Base-by-base conservation (phyloP, 345 rosid genomes). In the Microcos paniculata region DNA sequence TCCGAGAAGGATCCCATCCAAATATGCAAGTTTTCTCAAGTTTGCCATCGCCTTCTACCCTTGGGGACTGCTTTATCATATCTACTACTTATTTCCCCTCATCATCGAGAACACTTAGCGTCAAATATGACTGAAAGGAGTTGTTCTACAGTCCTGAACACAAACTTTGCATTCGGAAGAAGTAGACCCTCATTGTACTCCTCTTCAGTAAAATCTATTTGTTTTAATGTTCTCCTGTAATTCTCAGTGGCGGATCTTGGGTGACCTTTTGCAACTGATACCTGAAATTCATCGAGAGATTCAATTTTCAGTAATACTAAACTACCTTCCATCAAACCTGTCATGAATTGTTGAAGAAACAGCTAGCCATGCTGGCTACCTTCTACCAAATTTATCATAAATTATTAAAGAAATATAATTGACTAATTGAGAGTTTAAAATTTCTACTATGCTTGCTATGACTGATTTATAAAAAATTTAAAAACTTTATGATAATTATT, bases 251-350 rank as follows among this genome's bases (percentile, higher is more conserved):
- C 90, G 8, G 59, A 78, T 70, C 67, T 78, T 38, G 95, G 94
- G 73, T 79, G 89, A 67, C 86, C 95, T 71, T 84, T 89, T 6
- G 92, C 95, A 6, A 88, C 33, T n/a, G 90, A 82, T 33, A 80
- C 87, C 95, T 90, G 84, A 77, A 75, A 69, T 76, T 33, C 48
- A 52, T 79, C 13, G 30, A 64, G 62, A 73, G 43, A 6, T 43
- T 26, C 23, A 16, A 72, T 40, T 23, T 28, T 24, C 3, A 12
- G 69, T 28, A 15, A 74, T n/a, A 46, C 8, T 0, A 23, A 8
- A 24, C 33, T 58, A 12, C 16, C 12, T 31, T 28, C 19, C 43
- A 14, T 14, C 52, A 8, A 28, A 61, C 43, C 15, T 4, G 45
- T 6, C 18, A 57, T 57, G 62, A 24, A 57, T 11, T 40, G 14